Evolutionary conservation across 2,329 filamentous ascomycete species (phyloP), one percentile per base, ranked within the genome.

Genomic region (Seiridium cupressi): DNA sequence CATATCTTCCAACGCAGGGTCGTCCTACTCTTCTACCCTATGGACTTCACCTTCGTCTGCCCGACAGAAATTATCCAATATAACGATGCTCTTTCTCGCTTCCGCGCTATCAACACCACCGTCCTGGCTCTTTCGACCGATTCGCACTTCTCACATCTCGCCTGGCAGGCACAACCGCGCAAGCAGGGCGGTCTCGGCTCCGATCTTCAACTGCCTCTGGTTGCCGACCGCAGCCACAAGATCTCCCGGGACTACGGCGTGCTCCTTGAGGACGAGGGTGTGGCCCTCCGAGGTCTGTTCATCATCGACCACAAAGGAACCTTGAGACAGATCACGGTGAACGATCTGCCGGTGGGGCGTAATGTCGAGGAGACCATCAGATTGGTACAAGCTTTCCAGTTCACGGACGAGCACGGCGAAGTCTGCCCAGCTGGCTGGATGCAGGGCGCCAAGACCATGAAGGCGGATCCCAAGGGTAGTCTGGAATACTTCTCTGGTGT

Each of bases 341-440:
- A 88, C 74, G 85, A 89, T 68, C 79, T 87, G 38, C 84, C 85
- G 62, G 85, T 89, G 64, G 86, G 86, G 62, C 84, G 86, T 65
- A 81, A 83, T 65, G 86, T 89, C 58, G 84, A 87, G 70, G 86
- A 89, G 76, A 83, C 84, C 2, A 78, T 87, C 66, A 84, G 86
- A 44, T 88, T 89, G 1, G 84, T 88, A 61, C 82, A 89, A 65
- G 89, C 89, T 5, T 93, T 93, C 74, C 91, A 93, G 75, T 91
- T 94, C 79, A 90, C 90, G 10, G 90, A 93, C 66, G 90, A 92
- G 66, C 91, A 90, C 81, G 93, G 92, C 75, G 87, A 91, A 72
- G 84, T 92, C 59, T 93, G 80, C 74, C 80, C 80, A 49, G 80
- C 80, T 58, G 80, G 79, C 67, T 82, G 80, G 80, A 75, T 76